Evolutionary conservation across 306 rosid species (phyloP).

Genomic region (Trifolium dubium): DNA sequence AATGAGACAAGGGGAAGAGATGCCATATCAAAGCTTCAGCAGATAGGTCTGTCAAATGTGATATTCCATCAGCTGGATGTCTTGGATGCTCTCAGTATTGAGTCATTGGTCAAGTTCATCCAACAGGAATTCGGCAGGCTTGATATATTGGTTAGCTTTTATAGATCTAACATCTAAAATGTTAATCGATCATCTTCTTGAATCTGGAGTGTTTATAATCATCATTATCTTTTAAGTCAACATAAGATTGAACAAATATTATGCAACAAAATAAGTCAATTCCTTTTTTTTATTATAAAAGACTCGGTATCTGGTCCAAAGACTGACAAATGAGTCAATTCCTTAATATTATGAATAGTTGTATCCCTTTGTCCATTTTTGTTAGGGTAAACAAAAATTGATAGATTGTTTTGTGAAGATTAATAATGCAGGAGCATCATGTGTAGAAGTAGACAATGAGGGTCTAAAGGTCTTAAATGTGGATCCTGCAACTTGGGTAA

Average conservation of each 20-base stretch:
- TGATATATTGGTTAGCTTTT: constrained; percentile 30
- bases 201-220: not conserved
- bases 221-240: not conserved
- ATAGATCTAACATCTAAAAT: not conserved
- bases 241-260: not conserved
- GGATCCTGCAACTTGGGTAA: constrained; percentile 22
- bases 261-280: not conserved
- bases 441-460: constrained; percentile 21
- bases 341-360: not conserved
- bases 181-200: not conserved
- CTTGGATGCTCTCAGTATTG: constrained; percentile 21
- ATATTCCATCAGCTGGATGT: constrained; percentile 32
- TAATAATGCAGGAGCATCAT: constrained; percentile 30
- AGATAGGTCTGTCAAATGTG: constrained; percentile 25
- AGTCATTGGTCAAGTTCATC: constrained; percentile 24
- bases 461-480: constrained; percentile 11
- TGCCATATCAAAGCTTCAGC: constrained; percentile 6
- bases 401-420: constrained; percentile 12
- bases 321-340: not conserved
- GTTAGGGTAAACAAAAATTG: not conserved
- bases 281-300: not conserved
- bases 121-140: constrained; percentile 4
- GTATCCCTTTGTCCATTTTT: not conserved
- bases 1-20: constrained; percentile 22
- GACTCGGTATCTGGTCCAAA: no score